Conservation (phyloP, 768 basidiomycete genomes). For the Lepiota venenata region DNA sequence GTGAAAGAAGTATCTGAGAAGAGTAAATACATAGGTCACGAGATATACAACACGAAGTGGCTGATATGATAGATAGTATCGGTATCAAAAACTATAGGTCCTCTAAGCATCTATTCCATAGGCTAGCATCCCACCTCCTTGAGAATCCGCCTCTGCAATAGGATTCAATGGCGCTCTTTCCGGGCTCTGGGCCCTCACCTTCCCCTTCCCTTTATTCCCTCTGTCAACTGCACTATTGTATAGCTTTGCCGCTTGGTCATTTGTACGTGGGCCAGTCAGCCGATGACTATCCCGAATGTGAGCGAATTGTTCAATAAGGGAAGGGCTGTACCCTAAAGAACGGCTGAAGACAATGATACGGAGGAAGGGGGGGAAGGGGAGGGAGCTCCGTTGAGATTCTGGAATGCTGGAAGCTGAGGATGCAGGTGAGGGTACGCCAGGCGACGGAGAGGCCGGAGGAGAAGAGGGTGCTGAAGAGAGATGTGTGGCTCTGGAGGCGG, state of each 20-base stretch:
- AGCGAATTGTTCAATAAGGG: constrained; percentile 4
- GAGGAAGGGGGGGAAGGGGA: constrained; percentile 4
- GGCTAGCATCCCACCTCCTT: not conserved
- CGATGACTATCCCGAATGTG: constrained; percentile 1
- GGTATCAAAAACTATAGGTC: too few species aligned
- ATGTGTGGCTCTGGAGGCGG: not conserved
- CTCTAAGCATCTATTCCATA: not conserved
- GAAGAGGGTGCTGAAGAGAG: not conserved
- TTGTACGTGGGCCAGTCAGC: not conserved
- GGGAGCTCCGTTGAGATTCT: not conserved
- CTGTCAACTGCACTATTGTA: not conserved
- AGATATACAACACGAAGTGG: too few species aligned
- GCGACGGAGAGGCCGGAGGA: not conserved
- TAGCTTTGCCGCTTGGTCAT: not conserved
- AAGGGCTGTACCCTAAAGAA: not conserved
- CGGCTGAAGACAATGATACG: constrained; percentile 8
- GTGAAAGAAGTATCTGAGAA: too few species aligned
- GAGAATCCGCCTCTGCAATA: constrained; percentile 4
- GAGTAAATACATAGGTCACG: too few species aligned
- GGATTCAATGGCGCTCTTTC: not conserved
- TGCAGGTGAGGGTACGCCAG: not conserved
- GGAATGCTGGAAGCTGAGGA: not conserved
- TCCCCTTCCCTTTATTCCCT: not conserved
- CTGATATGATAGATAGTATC: too few species aligned
- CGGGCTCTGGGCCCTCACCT: not conserved